These are phyloP conservation scores for Parastagonospora avenae DNA, from an alignment of 2,329 filamentous ascomycete species.

Conservation along the genomic window DNA sequence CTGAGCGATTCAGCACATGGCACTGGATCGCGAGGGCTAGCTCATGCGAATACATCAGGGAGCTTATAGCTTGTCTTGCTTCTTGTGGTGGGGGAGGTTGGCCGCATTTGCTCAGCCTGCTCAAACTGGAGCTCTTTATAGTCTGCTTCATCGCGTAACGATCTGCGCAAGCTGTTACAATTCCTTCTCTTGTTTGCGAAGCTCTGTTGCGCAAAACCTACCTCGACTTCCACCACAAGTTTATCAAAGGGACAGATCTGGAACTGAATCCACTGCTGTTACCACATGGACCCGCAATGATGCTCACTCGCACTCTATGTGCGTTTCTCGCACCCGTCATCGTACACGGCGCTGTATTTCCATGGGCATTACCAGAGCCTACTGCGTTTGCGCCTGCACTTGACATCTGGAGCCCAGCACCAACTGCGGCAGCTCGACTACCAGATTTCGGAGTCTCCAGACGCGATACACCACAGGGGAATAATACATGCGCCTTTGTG, in stretches of 20 bases:
- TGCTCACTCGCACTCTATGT: conserved; percentile 26
- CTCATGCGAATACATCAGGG: conserved; percentile 19
- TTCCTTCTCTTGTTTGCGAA: neutral
- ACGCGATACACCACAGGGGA: conserved; percentile 21
- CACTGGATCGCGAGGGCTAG: conserved; percentile 24
- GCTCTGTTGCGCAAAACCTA: neutral
- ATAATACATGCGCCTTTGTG: conserved; percentile 39
- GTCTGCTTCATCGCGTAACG: conserved; percentile 13
- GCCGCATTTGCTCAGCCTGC: conserved; percentile 19
- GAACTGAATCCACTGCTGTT: neutral
- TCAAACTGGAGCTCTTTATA: conserved; percentile 12
- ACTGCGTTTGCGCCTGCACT: conserved; percentile 27
- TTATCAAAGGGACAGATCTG: neutral
- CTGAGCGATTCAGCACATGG: conserved; percentile 15
- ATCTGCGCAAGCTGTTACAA: conserved; percentile 7
- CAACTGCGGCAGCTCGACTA: conserved; percentile 31
- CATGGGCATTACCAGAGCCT: conserved; percentile 32
- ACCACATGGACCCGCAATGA: conserved; percentile 29
- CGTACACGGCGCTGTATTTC: conserved; percentile 32
- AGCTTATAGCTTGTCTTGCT: conserved; percentile 21
- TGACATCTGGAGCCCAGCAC: conserved; percentile 40
- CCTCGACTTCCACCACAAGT: neutral
- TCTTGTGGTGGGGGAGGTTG: conserved; percentile 12
- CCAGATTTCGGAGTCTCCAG: conserved; percentile 30
- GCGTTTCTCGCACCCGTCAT: conserved; percentile 36